These are phyloP conservation scores for Pleochaeta shiraiana DNA, from an alignment of 2,329 filamentous ascomycete genomes.

Conservation along the genomic window DNA sequence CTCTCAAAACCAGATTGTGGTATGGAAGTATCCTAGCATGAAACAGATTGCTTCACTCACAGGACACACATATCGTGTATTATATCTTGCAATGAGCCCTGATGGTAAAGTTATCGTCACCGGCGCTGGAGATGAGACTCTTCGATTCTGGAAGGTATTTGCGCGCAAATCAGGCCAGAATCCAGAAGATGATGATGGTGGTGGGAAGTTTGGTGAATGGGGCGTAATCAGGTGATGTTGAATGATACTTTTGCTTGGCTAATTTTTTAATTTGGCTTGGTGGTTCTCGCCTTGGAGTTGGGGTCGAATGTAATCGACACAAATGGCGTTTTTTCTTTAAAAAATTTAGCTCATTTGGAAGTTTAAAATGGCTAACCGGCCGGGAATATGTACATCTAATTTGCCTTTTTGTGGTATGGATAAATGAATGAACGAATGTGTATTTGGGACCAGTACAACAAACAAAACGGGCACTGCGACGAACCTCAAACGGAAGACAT, in stretches of 20 bases:
- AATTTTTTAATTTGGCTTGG: neutral
- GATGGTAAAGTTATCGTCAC: constrained; percentile 89
- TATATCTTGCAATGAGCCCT: constrained; percentile 94
- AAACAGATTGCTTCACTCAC: constrained; percentile 88
- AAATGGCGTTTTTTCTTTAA: neutral
- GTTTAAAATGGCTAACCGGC: neutral
- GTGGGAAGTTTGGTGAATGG: constrained; percentile 51
- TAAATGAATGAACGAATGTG: no score
- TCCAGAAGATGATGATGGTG: constrained; percentile 39
- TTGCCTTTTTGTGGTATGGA: no score
- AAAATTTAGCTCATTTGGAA: neutral
- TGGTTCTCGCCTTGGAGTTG: neutral
- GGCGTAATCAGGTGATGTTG: constrained; percentile 62
- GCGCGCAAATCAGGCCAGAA: constrained; percentile 52
- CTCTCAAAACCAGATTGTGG: constrained; percentile 94
- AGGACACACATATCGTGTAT: constrained; percentile 86
- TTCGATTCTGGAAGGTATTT: constrained; percentile 95
- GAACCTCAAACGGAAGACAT: no score
- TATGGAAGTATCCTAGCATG: constrained; percentile 99
- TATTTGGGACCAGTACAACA: no score
- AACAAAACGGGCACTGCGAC: no score
- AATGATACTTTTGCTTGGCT: neutral
- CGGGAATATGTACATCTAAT: no score
- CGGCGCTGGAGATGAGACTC: constrained; percentile 85
- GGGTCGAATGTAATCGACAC: no score